Percentiles rank a stretch among this genome's conserved stretches.
Conservation (phyloP, 306 rosid genomes). For the Lathyrus aphaca region DNA sequence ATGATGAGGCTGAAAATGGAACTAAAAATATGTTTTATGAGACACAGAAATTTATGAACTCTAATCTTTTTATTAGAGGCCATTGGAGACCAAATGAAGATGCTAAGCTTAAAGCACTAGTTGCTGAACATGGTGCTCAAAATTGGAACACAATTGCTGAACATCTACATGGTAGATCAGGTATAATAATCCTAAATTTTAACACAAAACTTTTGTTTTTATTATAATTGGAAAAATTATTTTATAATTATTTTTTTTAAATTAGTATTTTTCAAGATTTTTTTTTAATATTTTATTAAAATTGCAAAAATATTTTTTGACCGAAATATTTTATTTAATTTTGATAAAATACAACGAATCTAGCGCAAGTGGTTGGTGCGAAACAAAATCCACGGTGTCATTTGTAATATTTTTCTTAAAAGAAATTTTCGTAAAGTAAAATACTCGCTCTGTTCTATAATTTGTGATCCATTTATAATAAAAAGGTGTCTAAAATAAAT, state of each 20-base stretch:
- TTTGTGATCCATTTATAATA: too few species aligned
- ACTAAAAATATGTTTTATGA: constrained; percentile 9
- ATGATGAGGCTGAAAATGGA: constrained; percentile 44
- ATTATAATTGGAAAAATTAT: neutral
- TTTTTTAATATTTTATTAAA: neutral
- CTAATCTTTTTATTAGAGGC: constrained; percentile 70
- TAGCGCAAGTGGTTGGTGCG: neutral
- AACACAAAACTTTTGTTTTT: neutral
- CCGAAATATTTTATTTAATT: neutral
- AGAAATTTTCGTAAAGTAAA: too few species aligned
- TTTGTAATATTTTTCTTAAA: too few species aligned
- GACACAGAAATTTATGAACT: constrained; percentile 34
- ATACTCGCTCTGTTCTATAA: too few species aligned
- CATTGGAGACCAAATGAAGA: constrained; percentile 97
- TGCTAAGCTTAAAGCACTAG: constrained; percentile 72
- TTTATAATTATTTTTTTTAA: neutral
- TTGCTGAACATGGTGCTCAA: constrained; percentile 76
- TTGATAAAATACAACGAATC: neutral
- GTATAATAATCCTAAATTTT: constrained; percentile 45
- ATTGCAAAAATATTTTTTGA: neutral
- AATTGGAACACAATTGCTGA: constrained; percentile 87
- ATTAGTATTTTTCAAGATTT: neutral
- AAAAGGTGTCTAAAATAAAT: too few species aligned
- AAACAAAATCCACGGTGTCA: too few species aligned
- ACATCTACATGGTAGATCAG: constrained; percentile 77